Conservation (phyloP, 1,284 basidiomycete genomes). For the Ceratobasidium sp. region DNA sequence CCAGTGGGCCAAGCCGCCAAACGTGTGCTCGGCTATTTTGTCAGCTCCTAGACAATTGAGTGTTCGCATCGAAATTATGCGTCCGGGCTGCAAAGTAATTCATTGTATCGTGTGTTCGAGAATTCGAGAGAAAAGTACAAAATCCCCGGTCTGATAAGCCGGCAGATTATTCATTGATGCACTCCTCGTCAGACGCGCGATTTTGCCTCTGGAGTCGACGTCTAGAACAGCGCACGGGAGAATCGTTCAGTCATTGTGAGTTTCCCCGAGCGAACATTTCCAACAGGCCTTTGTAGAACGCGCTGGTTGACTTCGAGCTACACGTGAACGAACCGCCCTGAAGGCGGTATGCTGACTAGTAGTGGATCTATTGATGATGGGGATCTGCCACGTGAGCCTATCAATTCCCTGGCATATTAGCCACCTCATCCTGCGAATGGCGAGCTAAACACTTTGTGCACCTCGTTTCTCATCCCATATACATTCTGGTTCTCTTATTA, state of each 20-base stretch:
- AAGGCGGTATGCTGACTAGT: too few species aligned
- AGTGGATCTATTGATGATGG: too few species aligned
- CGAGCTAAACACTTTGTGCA: too few species aligned
- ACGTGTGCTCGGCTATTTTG: background rate
- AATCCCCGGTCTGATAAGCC: background rate
- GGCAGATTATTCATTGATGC: background rate
- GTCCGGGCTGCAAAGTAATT: background rate
- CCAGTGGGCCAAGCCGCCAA: background rate
- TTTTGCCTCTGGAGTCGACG: background rate
- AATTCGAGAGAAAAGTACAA: too few species aligned
- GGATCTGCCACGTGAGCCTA: too few species aligned
- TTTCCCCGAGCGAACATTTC: slow-evolving; percentile 2
- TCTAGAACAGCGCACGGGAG: background rate
- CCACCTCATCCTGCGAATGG: too few species aligned
- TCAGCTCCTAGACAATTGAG: background rate
- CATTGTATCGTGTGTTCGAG: background rate
- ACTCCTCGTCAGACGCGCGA: background rate
- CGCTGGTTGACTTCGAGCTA: too few species aligned
- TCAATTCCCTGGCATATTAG: too few species aligned
- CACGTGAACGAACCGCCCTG: too few species aligned
- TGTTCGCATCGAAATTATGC: background rate
- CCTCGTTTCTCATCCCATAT: too few species aligned
- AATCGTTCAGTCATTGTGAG: background rate
- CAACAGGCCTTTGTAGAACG: background rate
- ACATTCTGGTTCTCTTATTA: too few species aligned